phyloP scores from a whole-genome alignment of 192 early-diverging fungal genomes.

The Lunasporangiospora selenospora region DNA sequence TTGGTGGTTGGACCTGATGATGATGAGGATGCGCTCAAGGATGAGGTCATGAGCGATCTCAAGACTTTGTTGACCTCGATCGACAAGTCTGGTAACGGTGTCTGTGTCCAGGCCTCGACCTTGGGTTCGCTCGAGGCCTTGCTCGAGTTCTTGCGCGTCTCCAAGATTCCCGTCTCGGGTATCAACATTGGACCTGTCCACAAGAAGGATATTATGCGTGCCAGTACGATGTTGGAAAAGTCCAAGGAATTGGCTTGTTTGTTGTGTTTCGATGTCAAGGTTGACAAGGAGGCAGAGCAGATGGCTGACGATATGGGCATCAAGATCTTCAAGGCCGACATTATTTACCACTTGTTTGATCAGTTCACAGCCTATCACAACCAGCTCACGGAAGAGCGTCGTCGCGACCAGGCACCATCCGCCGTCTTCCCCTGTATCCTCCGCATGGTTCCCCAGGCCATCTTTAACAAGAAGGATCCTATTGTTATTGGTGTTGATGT shows the following conservation, averaged over 20 bases:
- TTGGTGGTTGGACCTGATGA: slow-evolving; percentile 94
- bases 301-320: slow-evolving; percentile 92
- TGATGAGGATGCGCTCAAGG: slow-evolving; percentile 94
- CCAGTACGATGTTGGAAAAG: slow-evolving; percentile 91
- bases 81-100: slow-evolving; percentile 88
- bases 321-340: slow-evolving; percentile 94
- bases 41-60: slow-evolving; percentile 95
- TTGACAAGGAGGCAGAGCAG: slow-evolving; percentile 89
- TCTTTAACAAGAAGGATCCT: slow-evolving; percentile 96
- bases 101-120: slow-evolving; percentile 98
- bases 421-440: slow-evolving; percentile 98
- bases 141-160: slow-evolving; percentile 86
- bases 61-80: slow-evolving; percentile 75
- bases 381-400: slow-evolving; percentile 83
- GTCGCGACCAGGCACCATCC: slow-evolving; percentile 82
- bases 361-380: slow-evolving; percentile 82
- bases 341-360: slow-evolving; percentile 99
- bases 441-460: slow-evolving; percentile 84
- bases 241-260: slow-evolving; percentile 83
- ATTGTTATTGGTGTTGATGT: slow-evolving; percentile 97
- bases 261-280: slow-evolving; percentile 92
- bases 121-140: slow-evolving; percentile 97
- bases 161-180: slow-evolving; percentile 95
- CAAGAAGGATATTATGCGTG: slow-evolving; percentile 95
- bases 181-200: slow-evolving; percentile 98